Conservation (phyloP, 108 stramenopile species). For the Conticribra guillardii region DNA sequence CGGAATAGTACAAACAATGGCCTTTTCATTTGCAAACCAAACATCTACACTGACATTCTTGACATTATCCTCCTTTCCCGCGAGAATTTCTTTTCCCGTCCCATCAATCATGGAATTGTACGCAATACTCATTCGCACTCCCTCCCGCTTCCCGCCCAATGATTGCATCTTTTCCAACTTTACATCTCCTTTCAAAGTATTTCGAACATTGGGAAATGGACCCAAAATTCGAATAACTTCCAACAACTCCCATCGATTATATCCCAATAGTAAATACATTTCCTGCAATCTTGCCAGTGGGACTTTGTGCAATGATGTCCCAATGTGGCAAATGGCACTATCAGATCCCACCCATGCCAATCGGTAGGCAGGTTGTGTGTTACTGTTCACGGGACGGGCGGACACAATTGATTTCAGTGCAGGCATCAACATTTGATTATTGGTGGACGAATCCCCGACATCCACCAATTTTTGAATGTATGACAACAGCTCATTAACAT, state of each 20-base stretch:
- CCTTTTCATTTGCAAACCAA: slow-evolving; percentile 64
- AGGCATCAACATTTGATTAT: not conserved
- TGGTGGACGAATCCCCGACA: not conserved
- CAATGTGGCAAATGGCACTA: slow-evolving; percentile 76
- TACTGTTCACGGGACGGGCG: not conserved
- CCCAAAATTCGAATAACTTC: slow-evolving; percentile 91
- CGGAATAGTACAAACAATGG: slow-evolving; percentile 58
- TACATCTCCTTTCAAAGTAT: slow-evolving; percentile 70
- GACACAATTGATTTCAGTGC: not conserved
- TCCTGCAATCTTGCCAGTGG: slow-evolving; percentile 87
- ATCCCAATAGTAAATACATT: slow-evolving; percentile 67
- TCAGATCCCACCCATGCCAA: slow-evolving; percentile 84
- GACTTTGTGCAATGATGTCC: slow-evolving; percentile 88
- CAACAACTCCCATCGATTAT: slow-evolving; percentile 57
- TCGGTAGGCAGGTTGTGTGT: slow-evolving; percentile 50
- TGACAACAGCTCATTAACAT: not conserved
- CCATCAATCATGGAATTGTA: slow-evolving; percentile 86
- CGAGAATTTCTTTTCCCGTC: slow-evolving; percentile 80
- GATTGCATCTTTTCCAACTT: slow-evolving; percentile 19
- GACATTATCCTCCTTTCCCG: slow-evolving; percentile 71
- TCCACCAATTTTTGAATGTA: not conserved
- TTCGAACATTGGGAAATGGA: slow-evolving; percentile 88
- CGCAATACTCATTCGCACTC: slow-evolving; percentile 35
- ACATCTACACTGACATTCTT: slow-evolving; percentile 67
- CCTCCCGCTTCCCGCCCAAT: slow-evolving; percentile 14